A percentile compares a stretch with the other conserved stretches of the same genome.
phyloP scores from a whole-genome alignment of 2,329 filamentous ascomycete genomes.

The Pyrenophora tritici-repentis region DNA sequence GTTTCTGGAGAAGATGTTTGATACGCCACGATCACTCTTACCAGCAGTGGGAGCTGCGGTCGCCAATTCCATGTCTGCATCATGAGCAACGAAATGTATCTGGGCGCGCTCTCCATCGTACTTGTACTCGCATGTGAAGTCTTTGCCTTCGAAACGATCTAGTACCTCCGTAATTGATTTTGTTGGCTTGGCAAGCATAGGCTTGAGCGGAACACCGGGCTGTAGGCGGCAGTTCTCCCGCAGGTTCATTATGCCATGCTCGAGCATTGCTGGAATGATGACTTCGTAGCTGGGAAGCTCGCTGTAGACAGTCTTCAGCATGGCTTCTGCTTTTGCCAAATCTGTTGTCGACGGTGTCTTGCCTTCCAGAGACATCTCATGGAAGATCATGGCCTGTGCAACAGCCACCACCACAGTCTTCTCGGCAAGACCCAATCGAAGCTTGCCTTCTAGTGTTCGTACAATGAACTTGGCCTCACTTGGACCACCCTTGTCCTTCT shows the following conservation, averaged over 20 bases:
- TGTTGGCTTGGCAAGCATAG: conserved; percentile 97
- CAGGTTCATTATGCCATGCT: conserved; percentile 83
- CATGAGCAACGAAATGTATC: conserved; percentile 92
- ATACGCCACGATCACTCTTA: conserved; percentile 73
- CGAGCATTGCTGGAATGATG: conserved; percentile 86
- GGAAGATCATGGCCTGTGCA: conserved; percentile 83
- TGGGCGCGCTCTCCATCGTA: conserved; percentile 98
- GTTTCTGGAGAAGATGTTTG: conserved; percentile 95
- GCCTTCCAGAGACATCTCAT: conserved; percentile 75
- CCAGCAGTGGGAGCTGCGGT: conserved; percentile 62
- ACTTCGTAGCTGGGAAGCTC: conserved; percentile 95
- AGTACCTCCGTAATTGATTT: conserved; percentile 98
- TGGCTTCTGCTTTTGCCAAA: conserved; percentile 79
- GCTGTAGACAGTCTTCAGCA: conserved; percentile 92
- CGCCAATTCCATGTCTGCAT: conserved; percentile 71
- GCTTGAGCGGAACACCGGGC: conserved; percentile 92
- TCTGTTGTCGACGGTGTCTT: conserved; percentile 75
- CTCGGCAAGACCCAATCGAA: conserved; percentile 88
- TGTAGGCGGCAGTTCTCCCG: conserved; percentile 86
- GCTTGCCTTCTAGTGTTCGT: conserved; percentile 90
- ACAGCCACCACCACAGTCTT: conserved; percentile 88
- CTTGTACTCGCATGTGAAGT: conserved; percentile 98
- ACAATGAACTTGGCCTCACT: conserved; percentile 96
- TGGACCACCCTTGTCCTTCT: conserved; percentile 87
- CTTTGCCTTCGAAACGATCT: conserved; percentile 92